Evolutionary conservation across 2,329 filamentous ascomycete species (phyloP).

Genomic region (Bipolaris sorokiniana): DNA sequence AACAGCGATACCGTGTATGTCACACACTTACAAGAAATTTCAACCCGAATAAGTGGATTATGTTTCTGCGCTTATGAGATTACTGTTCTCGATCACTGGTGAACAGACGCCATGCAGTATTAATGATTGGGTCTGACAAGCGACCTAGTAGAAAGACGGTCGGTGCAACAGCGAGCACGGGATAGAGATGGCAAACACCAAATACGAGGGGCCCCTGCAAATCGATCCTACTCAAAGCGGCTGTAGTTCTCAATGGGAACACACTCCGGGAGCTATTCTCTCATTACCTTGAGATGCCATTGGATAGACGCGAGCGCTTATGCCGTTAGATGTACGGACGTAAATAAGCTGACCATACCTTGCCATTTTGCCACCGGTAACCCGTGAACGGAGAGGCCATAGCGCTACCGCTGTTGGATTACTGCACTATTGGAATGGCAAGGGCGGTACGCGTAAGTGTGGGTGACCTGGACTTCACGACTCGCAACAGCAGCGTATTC

Average conservation of each 20-base stretch:
- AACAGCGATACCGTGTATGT: slow-evolving; percentile 1
- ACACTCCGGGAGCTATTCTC: not conserved
- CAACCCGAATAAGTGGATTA: not conserved
- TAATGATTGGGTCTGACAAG: not conserved
- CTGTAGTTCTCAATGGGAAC: not conserved
- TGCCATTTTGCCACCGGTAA: not conserved
- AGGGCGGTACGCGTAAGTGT: not conserved
- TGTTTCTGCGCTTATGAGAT: not conserved
- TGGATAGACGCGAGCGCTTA: not conserved
- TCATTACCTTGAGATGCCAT: not conserved
- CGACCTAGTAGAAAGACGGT: not conserved
- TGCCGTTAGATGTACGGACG: not conserved
- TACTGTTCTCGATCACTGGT: not conserved
- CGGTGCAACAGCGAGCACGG: not conserved
- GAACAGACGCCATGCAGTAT: not conserved
- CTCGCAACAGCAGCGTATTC: too few species aligned
- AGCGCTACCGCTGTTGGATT: not conserved
- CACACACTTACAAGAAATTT: not conserved
- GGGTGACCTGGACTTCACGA: not conserved
- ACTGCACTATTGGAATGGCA: not conserved
- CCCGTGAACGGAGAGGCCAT: not conserved
- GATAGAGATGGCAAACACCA: not conserved
- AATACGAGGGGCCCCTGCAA: not conserved
- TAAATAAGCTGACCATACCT: not conserved
- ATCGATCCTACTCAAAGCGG: not conserved